Conservation (phyloP, 306 rosid genomes). For the Biancaea sappan region DNA sequence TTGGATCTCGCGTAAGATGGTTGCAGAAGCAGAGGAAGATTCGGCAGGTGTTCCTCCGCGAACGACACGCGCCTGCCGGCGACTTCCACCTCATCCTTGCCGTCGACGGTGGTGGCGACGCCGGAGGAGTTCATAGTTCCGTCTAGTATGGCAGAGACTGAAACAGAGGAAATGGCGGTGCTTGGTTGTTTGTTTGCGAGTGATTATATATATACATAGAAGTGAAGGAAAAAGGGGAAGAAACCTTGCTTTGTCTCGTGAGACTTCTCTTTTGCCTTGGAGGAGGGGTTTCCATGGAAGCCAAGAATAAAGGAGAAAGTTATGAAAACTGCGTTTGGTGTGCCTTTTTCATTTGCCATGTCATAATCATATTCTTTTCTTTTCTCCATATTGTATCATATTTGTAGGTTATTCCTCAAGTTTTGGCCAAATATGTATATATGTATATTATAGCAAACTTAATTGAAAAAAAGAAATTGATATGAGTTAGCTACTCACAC, state of each 20-base stretch:
- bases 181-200: not conserved
- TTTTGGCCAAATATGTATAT: no score
- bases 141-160: not conserved
- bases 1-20: slow-evolving; percentile 62
- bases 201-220: not conserved
- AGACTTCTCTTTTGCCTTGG: slow-evolving; percentile 13
- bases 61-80: not conserved
- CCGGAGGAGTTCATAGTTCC: slow-evolving; percentile 26
- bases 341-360: not conserved
- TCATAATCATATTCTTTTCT: slow-evolving; percentile 1
- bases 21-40: slow-evolving; percentile 62
- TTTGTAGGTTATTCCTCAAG: not conserved
- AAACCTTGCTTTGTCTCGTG: slow-evolving; percentile 47
- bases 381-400: not conserved
- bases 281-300: slow-evolving; percentile 24
- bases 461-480: no score
- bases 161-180: not conserved
- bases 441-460: no score
- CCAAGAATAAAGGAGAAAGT: slow-evolving; percentile 41
- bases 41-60: slow-evolving; percentile 5
- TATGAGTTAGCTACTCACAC: no score
- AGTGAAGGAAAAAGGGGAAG: not conserved
- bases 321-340: not conserved
- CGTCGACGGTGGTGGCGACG: no score
- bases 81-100: slow-evolving; percentile 23